Conservation (phyloP, 208 protist species). For the Balamuthia mandrillaris region DNA sequence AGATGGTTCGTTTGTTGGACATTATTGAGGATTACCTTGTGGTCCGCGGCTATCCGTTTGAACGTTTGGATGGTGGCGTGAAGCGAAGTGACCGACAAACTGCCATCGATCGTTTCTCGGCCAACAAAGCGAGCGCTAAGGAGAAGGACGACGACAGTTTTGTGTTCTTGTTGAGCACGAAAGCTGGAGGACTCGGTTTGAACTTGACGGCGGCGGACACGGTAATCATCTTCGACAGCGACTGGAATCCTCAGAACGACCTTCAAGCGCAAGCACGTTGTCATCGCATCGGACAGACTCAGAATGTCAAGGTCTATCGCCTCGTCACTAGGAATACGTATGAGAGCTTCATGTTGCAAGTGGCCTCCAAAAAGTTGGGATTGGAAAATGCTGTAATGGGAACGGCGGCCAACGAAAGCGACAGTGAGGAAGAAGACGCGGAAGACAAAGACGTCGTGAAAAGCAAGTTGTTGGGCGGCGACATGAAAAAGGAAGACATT, state of each 20-base stretch:
- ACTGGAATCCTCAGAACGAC: slow-evolving; percentile 94
- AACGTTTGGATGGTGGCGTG: slow-evolving; percentile 85
- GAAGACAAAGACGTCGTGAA: not conserved
- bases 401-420: slow-evolving; percentile 62
- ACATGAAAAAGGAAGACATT: slow-evolving; percentile 15
- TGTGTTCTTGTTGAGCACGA: slow-evolving; percentile 92
- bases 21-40: slow-evolving; percentile 86
- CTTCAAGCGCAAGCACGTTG: slow-evolving; percentile 89
- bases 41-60: slow-evolving; percentile 70
- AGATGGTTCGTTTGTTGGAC: slow-evolving; percentile 89
- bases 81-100: slow-evolving; percentile 39
- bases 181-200: slow-evolving; percentile 91
- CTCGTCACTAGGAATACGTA: slow-evolving; percentile 72
- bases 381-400: slow-evolving; percentile 82
- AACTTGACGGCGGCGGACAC: slow-evolving; percentile 97
- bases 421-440: not conserved
- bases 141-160: slow-evolving; percentile 61
- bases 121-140: too few relatives aligned
- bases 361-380: slow-evolving; percentile 82
- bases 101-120: slow-evolving; percentile 54
- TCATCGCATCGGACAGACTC: slow-evolving; percentile 95
- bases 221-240: slow-evolving; percentile 95
- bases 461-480: not conserved
- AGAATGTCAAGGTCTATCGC: slow-evolving; percentile 93
- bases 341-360: slow-evolving; percentile 86